Evolutionary conservation across 148 eudicot species (phyloP).

Genomic region (Beta vulgaris): DNA sequence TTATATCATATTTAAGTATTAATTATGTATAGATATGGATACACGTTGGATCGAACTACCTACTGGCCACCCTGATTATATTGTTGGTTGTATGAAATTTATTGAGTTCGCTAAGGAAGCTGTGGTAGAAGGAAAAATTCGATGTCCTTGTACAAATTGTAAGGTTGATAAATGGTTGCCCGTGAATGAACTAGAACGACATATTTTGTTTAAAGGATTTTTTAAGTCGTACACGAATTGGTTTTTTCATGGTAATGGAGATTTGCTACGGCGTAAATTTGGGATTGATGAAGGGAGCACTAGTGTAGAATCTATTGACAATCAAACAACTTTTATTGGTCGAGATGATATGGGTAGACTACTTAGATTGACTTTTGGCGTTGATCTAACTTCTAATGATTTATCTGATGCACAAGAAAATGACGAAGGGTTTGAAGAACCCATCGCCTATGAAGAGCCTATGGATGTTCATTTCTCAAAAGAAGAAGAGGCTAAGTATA

Average conservation of each 20-base stretch:
- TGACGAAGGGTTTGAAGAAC: not conserved
- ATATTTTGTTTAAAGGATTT: constrained; percentile 13
- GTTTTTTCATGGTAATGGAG: constrained; percentile 5
- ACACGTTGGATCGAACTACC: constrained; percentile 7
- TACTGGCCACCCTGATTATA: not conserved
- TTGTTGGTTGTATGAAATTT: not conserved
- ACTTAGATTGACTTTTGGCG: not conserved
- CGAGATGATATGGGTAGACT: constrained; percentile 12
- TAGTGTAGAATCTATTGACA: not conserved
- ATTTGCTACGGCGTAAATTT: not conserved
- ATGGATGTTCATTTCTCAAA: not conserved
- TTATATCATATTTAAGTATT: not conserved
- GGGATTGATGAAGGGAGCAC: not conserved
- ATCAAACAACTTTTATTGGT: not conserved
- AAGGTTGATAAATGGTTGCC: not conserved
- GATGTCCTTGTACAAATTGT: constrained; percentile 9
- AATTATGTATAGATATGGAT: constrained; percentile 14
- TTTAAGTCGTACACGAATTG: constrained; percentile 3
- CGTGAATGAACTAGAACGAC: not conserved
- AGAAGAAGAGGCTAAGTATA: not conserved
- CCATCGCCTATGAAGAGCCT: not conserved
- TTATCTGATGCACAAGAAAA: not conserved
- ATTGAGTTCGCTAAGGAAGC: constrained; percentile 7
- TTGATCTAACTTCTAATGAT: not conserved
- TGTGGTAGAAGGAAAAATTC: constrained; percentile 1